Evolutionary conservation across 768 basidiomycete species (phyloP), one percentile per base, ranked within the genome.

Genomic region (Leucosporidium scottii): DNA sequence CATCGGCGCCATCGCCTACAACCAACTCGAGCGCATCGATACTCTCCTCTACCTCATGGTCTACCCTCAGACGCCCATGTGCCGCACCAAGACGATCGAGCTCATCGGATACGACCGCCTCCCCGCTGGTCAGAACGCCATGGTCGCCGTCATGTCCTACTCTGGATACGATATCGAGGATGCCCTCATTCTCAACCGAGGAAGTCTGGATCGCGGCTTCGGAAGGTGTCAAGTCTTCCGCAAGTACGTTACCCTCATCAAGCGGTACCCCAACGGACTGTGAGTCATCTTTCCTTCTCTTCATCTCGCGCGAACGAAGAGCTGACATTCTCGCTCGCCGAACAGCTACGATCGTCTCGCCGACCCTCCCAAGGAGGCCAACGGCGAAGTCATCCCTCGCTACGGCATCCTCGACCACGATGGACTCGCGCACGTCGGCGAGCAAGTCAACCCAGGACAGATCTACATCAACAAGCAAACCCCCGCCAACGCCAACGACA

Each of bases 121-220:
- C 7, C 96, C 96, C 7, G 96, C 96, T 7, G 96, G 96, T 20
- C 93, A 99, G 79, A 99, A 99, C 77, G 96, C 96, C 17, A 97
- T 87, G 0, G 91, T 99, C 55, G 96, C 96, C 17, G 93, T 98
- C 73, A 99, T 99, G 96, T 93, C 91, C 78, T 99, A 90, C 79
- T 96, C 93, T 8, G 96, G 96, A 30, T 99, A 98, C 78, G 96
- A 99, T 82, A 99, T 99, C 71, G 96, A 99, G 81, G 96, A 99
- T 78, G 96, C 96, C 4, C 82, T 98, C 64, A 98, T 99, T 74
- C 82, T 94, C 67, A 99, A 99, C 79, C 92, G 87, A 82, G 92
- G 94, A 8, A 93, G 91, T 78, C 82, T 98, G 66, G 96, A 99
- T 81, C 87, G 96, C 62, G 96, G 96, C 2, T 99, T 97, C 76